phyloP scores from a whole-genome alignment of 495 filamentous ascomycete genomes.

The Trypethelium eluteriae region DNA sequence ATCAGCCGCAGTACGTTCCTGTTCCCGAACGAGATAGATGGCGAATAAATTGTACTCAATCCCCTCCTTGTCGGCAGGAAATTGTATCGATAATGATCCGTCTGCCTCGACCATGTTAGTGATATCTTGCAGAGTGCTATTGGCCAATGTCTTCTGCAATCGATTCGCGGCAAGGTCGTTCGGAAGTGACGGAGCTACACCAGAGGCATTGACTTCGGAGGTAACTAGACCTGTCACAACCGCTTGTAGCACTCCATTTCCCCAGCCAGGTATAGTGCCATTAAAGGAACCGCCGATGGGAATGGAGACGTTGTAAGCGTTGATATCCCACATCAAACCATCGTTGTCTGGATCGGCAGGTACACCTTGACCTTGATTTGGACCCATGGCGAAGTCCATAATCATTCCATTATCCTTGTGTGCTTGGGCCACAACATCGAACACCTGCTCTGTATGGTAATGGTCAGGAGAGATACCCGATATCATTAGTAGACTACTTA shows the following conservation, averaged over 20 bases:
- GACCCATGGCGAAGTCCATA: constrained; percentile 45
- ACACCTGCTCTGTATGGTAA: constrained; percentile 22
- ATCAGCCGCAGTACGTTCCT: constrained; percentile 11
- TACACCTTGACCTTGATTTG: constrained; percentile 45
- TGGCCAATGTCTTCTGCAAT: constrained; percentile 6
- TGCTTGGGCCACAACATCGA: constrained; percentile 35
- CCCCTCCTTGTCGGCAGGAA: constrained; percentile 12
- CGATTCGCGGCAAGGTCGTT: constrained; percentile 2
- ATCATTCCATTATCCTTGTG: constrained; percentile 36
- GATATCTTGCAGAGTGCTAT: constrained; percentile 15
- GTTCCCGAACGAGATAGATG: constrained; percentile 13
- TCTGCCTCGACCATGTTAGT: constrained; percentile 14
- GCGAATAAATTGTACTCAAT: constrained; percentile 20
- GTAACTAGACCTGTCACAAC: neutral
- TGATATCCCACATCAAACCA: constrained; percentile 38
- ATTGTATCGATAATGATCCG: neutral
- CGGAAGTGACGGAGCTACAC: neutral
- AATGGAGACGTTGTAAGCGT: constrained; percentile 29
- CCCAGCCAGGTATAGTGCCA: constrained; percentile 38
- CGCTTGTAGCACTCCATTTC: constrained; percentile 10
- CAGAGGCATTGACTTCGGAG: neutral
- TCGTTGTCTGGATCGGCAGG: constrained; percentile 34
- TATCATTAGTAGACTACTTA: neutral
- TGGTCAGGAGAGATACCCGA: neutral
- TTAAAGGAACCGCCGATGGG: constrained; percentile 29